Evolutionary conservation across 2,329 filamentous ascomycete genomes (phyloP).

Genomic region (Ceratocystis cubensis): DNA sequence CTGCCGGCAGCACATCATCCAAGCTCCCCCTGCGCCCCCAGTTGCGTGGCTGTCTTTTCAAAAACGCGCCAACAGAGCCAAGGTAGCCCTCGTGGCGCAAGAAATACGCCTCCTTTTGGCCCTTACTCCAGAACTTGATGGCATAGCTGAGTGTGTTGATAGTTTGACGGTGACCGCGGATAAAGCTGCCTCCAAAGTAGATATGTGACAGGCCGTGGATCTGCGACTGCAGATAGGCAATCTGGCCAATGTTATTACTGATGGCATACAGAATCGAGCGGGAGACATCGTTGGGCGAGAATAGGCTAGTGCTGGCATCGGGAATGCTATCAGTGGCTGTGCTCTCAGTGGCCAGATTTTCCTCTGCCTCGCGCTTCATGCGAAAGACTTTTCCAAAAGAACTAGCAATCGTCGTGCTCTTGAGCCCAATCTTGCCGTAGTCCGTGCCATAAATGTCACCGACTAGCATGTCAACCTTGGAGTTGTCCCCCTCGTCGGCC

Average conservation of each 20-base stretch:
- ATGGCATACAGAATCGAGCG: slow-evolving; percentile 87
- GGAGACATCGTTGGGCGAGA: slow-evolving; percentile 74
- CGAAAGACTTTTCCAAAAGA: slow-evolving; percentile 96
- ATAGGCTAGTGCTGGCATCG: slow-evolving; percentile 40
- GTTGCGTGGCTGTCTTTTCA: slow-evolving; percentile 79
- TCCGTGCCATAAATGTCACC: slow-evolving; percentile 96
- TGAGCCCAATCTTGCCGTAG: slow-evolving; percentile 91
- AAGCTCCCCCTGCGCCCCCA: slow-evolving; percentile 79
- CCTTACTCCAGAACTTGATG: slow-evolving; percentile 95
- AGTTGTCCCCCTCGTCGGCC: slow-evolving; percentile 83
- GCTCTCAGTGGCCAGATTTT: slow-evolving; percentile 53
- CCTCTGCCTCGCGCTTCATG: slow-evolving; percentile 75
- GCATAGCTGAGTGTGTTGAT: slow-evolving; percentile 96
- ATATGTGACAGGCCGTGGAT: slow-evolving; percentile 85
- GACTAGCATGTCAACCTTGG: slow-evolving; percentile 88
- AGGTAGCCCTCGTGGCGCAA: slow-evolving; percentile 91
- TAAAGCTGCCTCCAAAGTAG: slow-evolving; percentile 96
- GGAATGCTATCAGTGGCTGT: slow-evolving; percentile 58
- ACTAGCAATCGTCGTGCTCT: slow-evolving; percentile 88
- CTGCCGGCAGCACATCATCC: slow-evolving; percentile 36
- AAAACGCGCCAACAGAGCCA: slow-evolving; percentile 82
- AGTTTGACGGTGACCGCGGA: slow-evolving; percentile 88
- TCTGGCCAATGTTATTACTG: slow-evolving; percentile 96
- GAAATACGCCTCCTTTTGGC: slow-evolving; percentile 90
- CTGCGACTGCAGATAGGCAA: slow-evolving; percentile 92